These are phyloP conservation scores for Linnemannia elongata DNA, from an alignment of 192 early-diverging fungal genomes.

Conservation along the genomic window DNA sequence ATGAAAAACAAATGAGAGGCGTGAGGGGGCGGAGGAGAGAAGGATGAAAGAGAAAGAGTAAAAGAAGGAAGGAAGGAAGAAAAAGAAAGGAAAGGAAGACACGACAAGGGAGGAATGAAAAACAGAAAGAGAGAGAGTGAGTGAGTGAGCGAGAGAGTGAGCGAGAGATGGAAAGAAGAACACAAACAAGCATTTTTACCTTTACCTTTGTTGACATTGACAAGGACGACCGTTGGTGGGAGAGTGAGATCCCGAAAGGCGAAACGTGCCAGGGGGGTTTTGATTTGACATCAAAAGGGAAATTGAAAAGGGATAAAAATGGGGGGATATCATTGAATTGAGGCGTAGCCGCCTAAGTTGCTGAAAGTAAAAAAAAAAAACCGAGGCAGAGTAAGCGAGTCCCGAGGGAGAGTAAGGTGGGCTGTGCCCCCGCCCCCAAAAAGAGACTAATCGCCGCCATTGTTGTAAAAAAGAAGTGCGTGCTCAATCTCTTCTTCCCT, in stretches of 20 bases:
- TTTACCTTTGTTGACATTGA: neutral
- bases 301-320: neutral
- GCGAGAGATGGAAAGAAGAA: neutral
- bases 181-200: neutral
- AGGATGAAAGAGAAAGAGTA: neutral
- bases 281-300: neutral
- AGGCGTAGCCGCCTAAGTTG: neutral
- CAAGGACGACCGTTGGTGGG: neutral
- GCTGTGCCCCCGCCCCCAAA: neutral
- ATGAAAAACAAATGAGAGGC: neutral
- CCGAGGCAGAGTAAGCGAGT: neutral
- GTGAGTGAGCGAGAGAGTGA: no score
- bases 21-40: neutral
- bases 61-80: no score
- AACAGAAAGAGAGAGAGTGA: neutral
- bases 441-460: neutral
- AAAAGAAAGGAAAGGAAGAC: neutral
- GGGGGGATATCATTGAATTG: neutral
- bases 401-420: neutral
- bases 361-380: neutral
- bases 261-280: neutral
- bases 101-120: neutral
- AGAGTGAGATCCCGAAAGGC: neutral
- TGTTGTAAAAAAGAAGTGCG: neutral
- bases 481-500: neutral